Conservation (phyloP, 345 rosid genomes). For the Diplotaxis tenuifolia region DNA sequence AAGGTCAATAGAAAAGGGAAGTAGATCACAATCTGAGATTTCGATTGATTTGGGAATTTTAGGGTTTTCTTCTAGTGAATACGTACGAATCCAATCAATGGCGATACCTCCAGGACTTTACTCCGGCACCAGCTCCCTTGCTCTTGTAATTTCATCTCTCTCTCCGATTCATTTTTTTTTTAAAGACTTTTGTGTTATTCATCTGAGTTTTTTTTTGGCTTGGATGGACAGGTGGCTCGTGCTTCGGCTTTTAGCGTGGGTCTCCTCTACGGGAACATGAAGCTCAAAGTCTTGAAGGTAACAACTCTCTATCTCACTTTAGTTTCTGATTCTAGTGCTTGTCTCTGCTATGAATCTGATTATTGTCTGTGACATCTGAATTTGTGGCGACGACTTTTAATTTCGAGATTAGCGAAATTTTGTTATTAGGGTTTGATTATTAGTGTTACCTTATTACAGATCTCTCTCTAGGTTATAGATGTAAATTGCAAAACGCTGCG, state of each 20-base stretch:
- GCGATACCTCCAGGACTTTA: conserved; percentile 79
- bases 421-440: background rate
- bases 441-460: background rate
- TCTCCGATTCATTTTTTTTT: background rate
- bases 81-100: conserved; percentile 37
- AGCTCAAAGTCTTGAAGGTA: conserved; percentile 88
- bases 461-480: too few species aligned
- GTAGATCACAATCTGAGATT: background rate
- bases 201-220: background rate
- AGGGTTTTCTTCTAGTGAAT: conserved; percentile 12
- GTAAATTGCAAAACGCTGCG: too few species aligned
- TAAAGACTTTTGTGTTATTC: background rate
- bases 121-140: conserved; percentile 86
- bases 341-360: too few species aligned
- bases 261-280: conserved; percentile 69
- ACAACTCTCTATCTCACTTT: too few species aligned
- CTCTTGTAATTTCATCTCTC: conserved; percentile 46
- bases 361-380: too few species aligned
- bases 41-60: conserved; percentile 23
- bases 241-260: conserved; percentile 76
- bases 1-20: background rate
- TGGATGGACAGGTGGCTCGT: conserved; percentile 70
- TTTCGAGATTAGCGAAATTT: too few species aligned
- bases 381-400: too few species aligned
- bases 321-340: background rate